Conservation (phyloP, 345 rosid genomes). For the Eucalyptus tenuipes region DNA sequence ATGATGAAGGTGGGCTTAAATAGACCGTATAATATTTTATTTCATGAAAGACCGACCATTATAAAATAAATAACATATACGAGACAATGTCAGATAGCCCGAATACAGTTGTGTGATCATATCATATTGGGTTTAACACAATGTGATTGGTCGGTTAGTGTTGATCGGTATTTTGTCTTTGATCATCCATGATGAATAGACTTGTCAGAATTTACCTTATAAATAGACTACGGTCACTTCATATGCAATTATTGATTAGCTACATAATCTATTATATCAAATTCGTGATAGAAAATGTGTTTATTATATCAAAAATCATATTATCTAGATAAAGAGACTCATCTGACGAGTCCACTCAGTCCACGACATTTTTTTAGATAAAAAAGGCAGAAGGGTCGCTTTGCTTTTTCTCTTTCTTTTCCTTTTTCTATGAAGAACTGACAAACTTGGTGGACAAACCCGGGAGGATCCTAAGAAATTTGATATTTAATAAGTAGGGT, state of each 20-base stretch:
- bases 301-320: background rate
- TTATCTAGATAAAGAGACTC: background rate
- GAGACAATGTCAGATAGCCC: background rate
- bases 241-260: background rate
- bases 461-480: background rate
- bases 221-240: background rate
- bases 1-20: background rate
- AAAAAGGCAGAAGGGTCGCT: background rate
- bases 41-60: background rate
- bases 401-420: background rate
- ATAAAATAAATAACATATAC: background rate
- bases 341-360: background rate
- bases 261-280: background rate
- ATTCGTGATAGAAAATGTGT: background rate
- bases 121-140: background rate
- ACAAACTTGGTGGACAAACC: background rate
- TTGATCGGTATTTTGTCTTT: background rate
- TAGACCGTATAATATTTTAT: background rate
- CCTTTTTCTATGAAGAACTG: background rate
- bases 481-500: background rate
- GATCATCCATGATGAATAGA: background rate
- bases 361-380: background rate
- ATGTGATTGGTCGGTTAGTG: background rate
- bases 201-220: background rate
- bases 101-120: background rate